phyloP scores from a whole-genome alignment of 2,329 filamentous ascomycete genomes.

The Alternaria dauci region DNA sequence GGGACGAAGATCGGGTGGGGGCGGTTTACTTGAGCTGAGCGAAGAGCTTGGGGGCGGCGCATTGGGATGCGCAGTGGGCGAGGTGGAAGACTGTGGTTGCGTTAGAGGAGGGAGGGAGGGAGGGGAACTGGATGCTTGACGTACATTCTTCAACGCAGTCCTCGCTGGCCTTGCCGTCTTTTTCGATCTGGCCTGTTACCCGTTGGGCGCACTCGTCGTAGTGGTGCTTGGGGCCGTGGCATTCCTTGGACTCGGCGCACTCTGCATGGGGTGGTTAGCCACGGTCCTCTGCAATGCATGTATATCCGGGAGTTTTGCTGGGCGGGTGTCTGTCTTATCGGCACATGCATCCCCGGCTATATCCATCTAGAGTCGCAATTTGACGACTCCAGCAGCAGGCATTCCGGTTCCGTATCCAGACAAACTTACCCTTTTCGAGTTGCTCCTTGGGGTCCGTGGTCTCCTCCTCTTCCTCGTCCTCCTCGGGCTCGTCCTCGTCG shows the following conservation, averaged over 20 bases:
- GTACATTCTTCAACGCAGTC: slow-evolving; percentile 99
- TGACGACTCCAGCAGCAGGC: neutral
- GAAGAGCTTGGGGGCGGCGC: slow-evolving; percentile 97
- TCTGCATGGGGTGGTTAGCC: slow-evolving; percentile 64
- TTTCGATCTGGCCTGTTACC: slow-evolving; percentile 75
- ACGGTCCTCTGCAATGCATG: slow-evolving; percentile 5
- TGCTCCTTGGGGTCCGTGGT: slow-evolving; percentile 84
- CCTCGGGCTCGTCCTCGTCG: slow-evolving; percentile 74
- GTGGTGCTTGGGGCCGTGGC: slow-evolving; percentile 92
- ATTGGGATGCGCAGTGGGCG: slow-evolving; percentile 90
- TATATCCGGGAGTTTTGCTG: neutral
- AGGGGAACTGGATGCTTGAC: slow-evolving; percentile 51
- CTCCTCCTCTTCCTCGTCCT: slow-evolving; percentile 85
- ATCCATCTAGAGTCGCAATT: neutral
- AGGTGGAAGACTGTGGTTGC: slow-evolving; percentile 89
- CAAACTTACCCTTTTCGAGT: slow-evolving; percentile 86
- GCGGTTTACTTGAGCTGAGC: slow-evolving; percentile 80
- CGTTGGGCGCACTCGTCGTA: slow-evolving; percentile 98
- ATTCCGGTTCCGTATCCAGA: neutral
- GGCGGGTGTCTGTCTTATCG: neutral
- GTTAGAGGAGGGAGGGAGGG: slow-evolving; percentile 14
- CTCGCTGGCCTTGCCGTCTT: slow-evolving; percentile 80
- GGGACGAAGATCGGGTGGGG: slow-evolving; percentile 18
- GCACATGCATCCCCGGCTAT: neutral
- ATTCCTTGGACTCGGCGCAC: slow-evolving; percentile 86